phyloP scores from a whole-genome alignment of 345 rosid genomes.

The Hibiscus tridactylites region DNA sequence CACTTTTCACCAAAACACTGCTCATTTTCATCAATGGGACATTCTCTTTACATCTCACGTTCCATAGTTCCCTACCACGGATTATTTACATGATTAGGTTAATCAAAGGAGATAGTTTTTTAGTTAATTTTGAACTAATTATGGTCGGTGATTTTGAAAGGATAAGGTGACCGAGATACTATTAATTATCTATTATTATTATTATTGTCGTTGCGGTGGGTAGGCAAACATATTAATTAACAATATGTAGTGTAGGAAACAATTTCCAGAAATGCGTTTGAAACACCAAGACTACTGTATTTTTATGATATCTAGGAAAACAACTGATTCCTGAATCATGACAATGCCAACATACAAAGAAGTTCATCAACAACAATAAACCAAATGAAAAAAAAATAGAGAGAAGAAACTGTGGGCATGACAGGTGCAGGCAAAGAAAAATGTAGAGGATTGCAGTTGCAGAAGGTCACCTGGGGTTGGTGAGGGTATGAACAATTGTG shows the following conservation, averaged over 20 bases:
- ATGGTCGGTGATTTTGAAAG: background rate
- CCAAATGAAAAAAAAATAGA: too few species aligned
- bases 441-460: slow-evolving; percentile 13
- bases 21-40: slow-evolving; percentile 20
- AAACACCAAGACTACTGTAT: too few species aligned
- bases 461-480: too few species aligned
- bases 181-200: too few species aligned
- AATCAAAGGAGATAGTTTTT: slow-evolving; percentile 6
- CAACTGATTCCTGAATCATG: slow-evolving; percentile 32
- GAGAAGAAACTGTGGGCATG: too few species aligned
- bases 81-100: slow-evolving; percentile 16
- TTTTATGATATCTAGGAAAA: slow-evolving; percentile 6
- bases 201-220: too few species aligned
- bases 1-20: slow-evolving; percentile 2
- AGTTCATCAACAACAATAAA: too few species aligned
- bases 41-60: background rate
- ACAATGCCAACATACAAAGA: slow-evolving; percentile 23
- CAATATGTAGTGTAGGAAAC: background rate
- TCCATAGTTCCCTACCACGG: slow-evolving; percentile 6
- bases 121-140: background rate
- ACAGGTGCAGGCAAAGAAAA: background rate
- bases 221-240: too few species aligned
- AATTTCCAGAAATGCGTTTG: background rate
- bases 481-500: slow-evolving; percentile 10
- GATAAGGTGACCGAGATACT: background rate